Evolutionary conservation across 2,329 filamentous ascomycete genomes (phyloP), one percentile per base, ranked within the genome.

Genomic region (Diaporthe sp.): DNA sequence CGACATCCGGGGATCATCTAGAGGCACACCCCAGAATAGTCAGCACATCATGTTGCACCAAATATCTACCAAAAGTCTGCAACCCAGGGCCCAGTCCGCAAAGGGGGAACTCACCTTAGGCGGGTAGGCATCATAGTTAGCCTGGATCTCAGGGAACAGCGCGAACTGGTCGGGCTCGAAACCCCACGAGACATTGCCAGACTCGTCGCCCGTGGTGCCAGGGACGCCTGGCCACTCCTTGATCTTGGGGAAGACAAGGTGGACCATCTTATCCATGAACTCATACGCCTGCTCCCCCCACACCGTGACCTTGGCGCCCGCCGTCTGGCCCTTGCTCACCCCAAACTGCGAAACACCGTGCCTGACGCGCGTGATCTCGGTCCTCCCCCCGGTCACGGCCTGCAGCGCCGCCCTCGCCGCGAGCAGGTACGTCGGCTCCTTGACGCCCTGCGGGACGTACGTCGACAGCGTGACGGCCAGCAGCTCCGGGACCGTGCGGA

Each of bases 121-220:
- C 19, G 75, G 75, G 35, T 76, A 76, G 13, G 75, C 95, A 85
- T 97, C 95, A 82, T 97, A 98, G 86, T 98, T 98, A 79, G 95
- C 91, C 84, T 98, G 96, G 60, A 99, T 91, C 86, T 99, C 97
- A 0, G 97, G 97, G 85, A 98, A 99, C 77, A 94, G 87, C 68
- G 93, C 91, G 80, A 98, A 91, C 78, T 93, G 91, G 74, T 95
- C 92, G 7, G 92, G 88, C 19, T 89, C 89, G 79, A 99, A 88
- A 78, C 97, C 97, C 83, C 96, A 96, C 13, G 89, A 89, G 78
- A 99, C 89, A 83, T 98, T 98, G 50, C 97, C 97, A 76, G 93
- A 93, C 81, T 92, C 92, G 83, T 99, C 97, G 81, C 97, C 97
- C 52, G 94, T 94, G 57, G 87, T 90, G 42, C 82, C 84, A 22